Evolutionary conservation across 2,329 filamentous ascomycete species (phyloP).

Genomic region (Cladosporium sp.): DNA sequence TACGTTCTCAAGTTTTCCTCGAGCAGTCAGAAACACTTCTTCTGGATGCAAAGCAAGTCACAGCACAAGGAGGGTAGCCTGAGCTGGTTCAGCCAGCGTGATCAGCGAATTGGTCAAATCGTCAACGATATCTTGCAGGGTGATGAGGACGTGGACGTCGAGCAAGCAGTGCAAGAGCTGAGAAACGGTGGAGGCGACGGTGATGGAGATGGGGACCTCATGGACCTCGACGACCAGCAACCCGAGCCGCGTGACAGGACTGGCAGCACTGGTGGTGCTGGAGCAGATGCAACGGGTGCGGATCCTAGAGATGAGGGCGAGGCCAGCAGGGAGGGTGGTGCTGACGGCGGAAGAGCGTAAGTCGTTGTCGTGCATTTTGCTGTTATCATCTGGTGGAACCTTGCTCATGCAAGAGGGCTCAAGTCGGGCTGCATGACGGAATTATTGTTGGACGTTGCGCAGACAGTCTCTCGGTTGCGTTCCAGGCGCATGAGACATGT

Average conservation of each 20-base stretch:
- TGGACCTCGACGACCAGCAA: slow-evolving; percentile 74
- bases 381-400: not conserved
- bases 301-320: slow-evolving; percentile 88
- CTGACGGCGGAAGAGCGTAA: slow-evolving; percentile 99
- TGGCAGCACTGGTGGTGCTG: slow-evolving; percentile 72
- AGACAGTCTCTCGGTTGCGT: not conserved
- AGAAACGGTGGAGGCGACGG: slow-evolving; percentile 58
- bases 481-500: not conserved
- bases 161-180: slow-evolving; percentile 59
- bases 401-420: not conserved
- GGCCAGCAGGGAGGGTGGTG: slow-evolving; percentile 82
- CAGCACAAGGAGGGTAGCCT: slow-evolving; percentile 67
- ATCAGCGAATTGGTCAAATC: slow-evolving; percentile 81
- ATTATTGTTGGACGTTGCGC: too few species aligned
- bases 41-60: slow-evolving; percentile 92
- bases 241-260: slow-evolving; percentile 55
- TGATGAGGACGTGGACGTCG: slow-evolving; percentile 72
- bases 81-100: slow-evolving; percentile 76
- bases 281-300: slow-evolving; percentile 80
- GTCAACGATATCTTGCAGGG: slow-evolving; percentile 81
- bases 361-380: slow-evolving; percentile 43
- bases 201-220: slow-evolving; percentile 45
- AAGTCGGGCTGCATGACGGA: not conserved
- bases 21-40: slow-evolving; percentile 84
- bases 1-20: slow-evolving; percentile 92